phyloP scores from a whole-genome alignment of 75 land plant genomes.

The Sequoia sempervirens region DNA sequence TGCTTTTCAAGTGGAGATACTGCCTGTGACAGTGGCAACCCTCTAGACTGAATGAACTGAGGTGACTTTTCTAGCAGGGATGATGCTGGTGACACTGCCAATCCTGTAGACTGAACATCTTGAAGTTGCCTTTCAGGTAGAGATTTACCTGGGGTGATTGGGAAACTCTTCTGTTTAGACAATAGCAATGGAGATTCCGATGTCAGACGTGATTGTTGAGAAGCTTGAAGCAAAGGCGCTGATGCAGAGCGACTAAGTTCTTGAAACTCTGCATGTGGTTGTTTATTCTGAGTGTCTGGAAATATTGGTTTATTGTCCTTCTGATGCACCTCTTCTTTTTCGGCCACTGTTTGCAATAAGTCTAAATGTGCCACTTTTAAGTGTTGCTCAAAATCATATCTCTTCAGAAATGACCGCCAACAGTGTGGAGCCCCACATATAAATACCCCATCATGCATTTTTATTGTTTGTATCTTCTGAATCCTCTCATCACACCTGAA shows the following conservation, averaged over 20 bases:
- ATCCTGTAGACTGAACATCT: conserved; percentile 32
- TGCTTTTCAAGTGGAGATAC: conserved; percentile 12
- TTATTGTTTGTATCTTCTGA: conserved; percentile 86
- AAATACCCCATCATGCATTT: conserved; percentile 87
- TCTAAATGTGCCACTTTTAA: conserved; percentile 63
- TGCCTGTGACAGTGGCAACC: conserved; percentile 20
- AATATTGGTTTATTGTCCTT: conserved; percentile 20
- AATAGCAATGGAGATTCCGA: conserved; percentile 1
- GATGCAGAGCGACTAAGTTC: conserved; percentile 26
- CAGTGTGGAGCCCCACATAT: conserved; percentile 98
- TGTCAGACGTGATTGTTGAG: conserved; percentile 4
- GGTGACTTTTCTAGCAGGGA: conserved; percentile 17
- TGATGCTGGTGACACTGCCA: background rate
- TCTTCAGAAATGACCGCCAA: conserved; percentile 80
- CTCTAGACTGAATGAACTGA: conserved; percentile 30
- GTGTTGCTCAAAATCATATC: conserved; percentile 75
- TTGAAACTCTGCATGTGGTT: conserved; percentile 33
- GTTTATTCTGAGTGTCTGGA: conserved; percentile 33
- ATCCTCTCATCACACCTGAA: conserved; percentile 92
- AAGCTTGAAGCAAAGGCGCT: conserved; percentile 24
- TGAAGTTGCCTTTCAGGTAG: conserved; percentile 25
- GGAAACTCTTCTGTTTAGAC: background rate
- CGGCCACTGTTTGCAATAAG: conserved; percentile 45
- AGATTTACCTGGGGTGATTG: background rate
- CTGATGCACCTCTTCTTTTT: conserved; percentile 46